Percentiles rank a stretch among this genome's conserved stretches.
Conservation (phyloP, 345 rosid species). For the Corchorus olitorius region DNA sequence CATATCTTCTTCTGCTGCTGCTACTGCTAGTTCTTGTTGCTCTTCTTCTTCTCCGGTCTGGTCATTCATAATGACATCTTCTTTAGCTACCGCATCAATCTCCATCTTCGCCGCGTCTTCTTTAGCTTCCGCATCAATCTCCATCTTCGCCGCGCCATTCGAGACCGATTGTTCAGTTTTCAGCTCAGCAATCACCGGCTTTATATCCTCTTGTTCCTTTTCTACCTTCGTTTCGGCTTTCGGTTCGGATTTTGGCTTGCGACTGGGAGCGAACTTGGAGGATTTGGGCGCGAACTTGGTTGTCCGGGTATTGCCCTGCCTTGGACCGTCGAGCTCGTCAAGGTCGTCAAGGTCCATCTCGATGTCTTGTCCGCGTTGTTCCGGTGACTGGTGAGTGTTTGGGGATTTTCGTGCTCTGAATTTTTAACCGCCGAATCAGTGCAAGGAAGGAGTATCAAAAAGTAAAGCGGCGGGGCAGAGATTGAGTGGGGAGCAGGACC, state of each 20-base stretch:
- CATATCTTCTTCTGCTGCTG: conserved; percentile 54
- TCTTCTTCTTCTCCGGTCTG: conserved; percentile 31
- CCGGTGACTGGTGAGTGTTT: background rate
- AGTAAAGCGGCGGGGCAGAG: background rate
- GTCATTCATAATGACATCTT: conserved; percentile 35
- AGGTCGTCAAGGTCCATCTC: conserved; percentile 75
- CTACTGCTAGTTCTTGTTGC: background rate
- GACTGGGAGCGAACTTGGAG: conserved; percentile 60
- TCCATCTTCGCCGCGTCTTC: conserved; percentile 55
- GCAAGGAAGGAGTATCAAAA: background rate
- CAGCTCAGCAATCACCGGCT: conserved; percentile 22
- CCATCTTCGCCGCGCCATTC: conserved; percentile 54
- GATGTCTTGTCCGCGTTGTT: background rate
- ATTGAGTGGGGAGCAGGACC: too few relatives aligned
- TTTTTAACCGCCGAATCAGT: background rate
- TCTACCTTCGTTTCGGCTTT: conserved; percentile 39
- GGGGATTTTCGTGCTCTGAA: background rate
- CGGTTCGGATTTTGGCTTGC: conserved; percentile 41
- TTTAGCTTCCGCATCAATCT: conserved; percentile 40
- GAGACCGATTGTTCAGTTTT: conserved; percentile 36
- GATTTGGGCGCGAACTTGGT: conserved; percentile 49
- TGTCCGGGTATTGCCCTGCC: conserved; percentile 44
- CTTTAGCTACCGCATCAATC: conserved; percentile 36
- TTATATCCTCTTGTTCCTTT: conserved; percentile 37
- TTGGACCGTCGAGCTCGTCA: conserved; percentile 36